A percentile compares a stretch with the other conserved stretches of the same genome.
These are phyloP conservation scores for Blastobotrys attinorum DNA, from an alignment of 805 yeast genomes.

Conservation along the genomic window DNA sequence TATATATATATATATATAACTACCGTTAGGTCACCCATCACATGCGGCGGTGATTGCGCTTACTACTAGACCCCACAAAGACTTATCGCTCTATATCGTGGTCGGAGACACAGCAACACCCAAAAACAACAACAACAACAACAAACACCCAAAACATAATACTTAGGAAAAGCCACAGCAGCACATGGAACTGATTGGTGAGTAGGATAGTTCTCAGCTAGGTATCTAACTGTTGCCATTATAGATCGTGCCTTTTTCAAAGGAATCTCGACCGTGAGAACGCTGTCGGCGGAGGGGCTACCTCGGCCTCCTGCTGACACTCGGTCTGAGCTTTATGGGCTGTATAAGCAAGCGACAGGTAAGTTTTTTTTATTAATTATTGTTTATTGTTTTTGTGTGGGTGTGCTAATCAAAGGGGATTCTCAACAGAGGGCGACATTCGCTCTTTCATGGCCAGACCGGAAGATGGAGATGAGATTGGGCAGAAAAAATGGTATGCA, in stretches of 20 bases:
- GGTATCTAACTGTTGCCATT: neutral
- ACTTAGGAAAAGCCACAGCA: no score
- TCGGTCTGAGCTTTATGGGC: constrained; percentile 64
- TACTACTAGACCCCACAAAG: no score
- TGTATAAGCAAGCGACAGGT: constrained; percentile 75
- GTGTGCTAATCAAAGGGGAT: no score
- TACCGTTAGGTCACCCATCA: no score
- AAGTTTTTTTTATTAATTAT: no score
- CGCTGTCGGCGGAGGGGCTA: constrained; percentile 56
- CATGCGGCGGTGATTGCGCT: no score
- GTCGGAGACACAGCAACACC: no score
- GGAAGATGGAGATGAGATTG: constrained; percentile 34
- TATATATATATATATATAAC: no score
- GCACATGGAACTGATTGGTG: constrained; percentile 1
- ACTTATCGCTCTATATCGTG: no score
- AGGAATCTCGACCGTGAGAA: constrained; percentile 71
- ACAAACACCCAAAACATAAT: no score
- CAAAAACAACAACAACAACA: no score
- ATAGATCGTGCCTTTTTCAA: constrained; percentile 71
- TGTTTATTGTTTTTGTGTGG: no score
- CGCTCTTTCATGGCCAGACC: constrained; percentile 62
- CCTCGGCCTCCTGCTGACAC: constrained; percentile 73
- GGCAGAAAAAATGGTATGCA: neutral
- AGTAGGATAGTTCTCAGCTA: neutral
- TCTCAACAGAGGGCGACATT: constrained; percentile 71